Evolutionary conservation across 225 moss, liverwort and hornwort genomes (phyloP), one percentile per base, ranked within the genome.

Genomic region (Bryoerythrophyllum caledonicum): DNA sequence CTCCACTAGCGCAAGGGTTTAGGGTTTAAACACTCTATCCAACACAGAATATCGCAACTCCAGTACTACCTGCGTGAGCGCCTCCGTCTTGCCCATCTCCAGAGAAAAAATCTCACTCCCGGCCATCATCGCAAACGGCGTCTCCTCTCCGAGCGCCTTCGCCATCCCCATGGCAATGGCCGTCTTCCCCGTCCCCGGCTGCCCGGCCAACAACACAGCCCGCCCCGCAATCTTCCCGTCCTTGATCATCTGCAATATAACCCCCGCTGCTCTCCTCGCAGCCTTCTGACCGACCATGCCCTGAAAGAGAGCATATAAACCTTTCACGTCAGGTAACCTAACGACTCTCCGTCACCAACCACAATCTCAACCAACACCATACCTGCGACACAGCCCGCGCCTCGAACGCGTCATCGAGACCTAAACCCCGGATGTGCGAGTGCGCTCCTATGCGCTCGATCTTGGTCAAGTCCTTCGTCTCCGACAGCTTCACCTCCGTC

Each of bases 111-210:
- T 94, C 56, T 94, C 94, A 69, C 94, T 93, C 8, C 93, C 93
- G 35, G 93, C 91, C 93, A 93, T 93, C 93, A 91, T 93, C 9
- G 93, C 93, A 60, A 93, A 93, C 38, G 93, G 93, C 5, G 91
- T 91, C 79, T 93, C 93, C 77, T 93, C 93, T 7, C 91, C 93
- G n/a, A 93, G 78, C 30, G 90, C 86, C 80, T 93, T 93, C 9
- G 93, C 91, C 93, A 93, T 93, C 12, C 93, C 93, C 93, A 93
- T 93, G 6, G 93, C 93, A 27, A 93, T 91, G 17, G 93, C 93
- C 6, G 93, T 93, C 79, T 93, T 93, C 43, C 93, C 93, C 2
- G 93, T 93, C 21, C 93, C 93, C 4, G 93, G 93, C 76, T 93
- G 93, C 30, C 93, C 93, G 28, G 93, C 93, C 79, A 93, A 73